Evolutionary conservation across 345 rosid genomes (phyloP).

Genomic region (Eutrema japonicum): DNA sequence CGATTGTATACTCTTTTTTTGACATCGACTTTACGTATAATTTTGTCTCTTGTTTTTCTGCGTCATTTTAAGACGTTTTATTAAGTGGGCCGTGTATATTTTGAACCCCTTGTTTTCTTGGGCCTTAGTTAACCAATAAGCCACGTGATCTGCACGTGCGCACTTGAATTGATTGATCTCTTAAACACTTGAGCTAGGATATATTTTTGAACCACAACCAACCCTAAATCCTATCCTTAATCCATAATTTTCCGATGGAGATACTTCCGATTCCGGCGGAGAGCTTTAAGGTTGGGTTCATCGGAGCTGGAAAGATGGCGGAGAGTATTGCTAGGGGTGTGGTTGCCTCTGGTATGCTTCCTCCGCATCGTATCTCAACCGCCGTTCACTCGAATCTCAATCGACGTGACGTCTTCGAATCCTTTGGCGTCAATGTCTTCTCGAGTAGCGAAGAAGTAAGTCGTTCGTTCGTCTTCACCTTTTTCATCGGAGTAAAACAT

Average conservation of each 20-base stretch:
- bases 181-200: neutral
- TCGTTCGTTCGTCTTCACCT: neutral
- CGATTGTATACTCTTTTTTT: neutral
- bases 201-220: neutral
- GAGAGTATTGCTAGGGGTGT: conserved; percentile 91
- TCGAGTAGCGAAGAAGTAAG: conserved; percentile 59
- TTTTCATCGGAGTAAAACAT: neutral
- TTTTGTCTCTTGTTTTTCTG: too few species aligned
- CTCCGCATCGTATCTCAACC: conserved; percentile 69
- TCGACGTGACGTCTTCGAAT: conserved; percentile 67
- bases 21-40: too few species aligned
- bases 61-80: too few species aligned
- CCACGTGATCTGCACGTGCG: conserved; percentile 14
- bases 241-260: conserved; percentile 48
- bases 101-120: neutral
- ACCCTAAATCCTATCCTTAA: conserved; percentile 34
- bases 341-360: conserved; percentile 69
- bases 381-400: conserved; percentile 63
- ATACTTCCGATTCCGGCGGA: conserved; percentile 51
- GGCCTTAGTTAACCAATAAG: neutral
- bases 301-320: conserved; percentile 95
- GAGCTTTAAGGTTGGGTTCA: conserved; percentile 66
- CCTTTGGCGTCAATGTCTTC: conserved; percentile 67
- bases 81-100: neutral
- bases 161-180: neutral